A percentile compares a stretch with the other conserved stretches of the same genome.
Evolutionary conservation across 164 flowering plant genomes (phyloP).

Genomic region (Paratinospora sagittata): DNA sequence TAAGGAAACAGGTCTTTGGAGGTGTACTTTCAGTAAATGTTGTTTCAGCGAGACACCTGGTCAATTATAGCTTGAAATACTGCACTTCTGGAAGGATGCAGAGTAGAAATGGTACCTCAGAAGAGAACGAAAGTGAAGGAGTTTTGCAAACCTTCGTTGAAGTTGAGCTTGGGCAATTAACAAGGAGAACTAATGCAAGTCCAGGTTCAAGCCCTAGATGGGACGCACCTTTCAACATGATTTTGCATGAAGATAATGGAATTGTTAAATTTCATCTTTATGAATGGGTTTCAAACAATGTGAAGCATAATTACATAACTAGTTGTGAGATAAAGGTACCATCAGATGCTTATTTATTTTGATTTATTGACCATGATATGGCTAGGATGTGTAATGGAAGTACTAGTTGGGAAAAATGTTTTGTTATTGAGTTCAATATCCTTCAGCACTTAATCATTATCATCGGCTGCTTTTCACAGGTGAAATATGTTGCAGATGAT

Average conservation of each 20-base stretch:
- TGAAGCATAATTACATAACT: slow-evolving; percentile 66
- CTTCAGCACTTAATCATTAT: neutral
- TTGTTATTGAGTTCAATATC: neutral
- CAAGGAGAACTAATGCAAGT: slow-evolving; percentile 57
- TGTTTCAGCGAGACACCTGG: slow-evolving; percentile 53
- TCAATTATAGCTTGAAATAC: slow-evolving; percentile 33
- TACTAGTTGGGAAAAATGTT: neutral
- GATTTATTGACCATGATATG: neutral
- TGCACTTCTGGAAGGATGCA: slow-evolving; percentile 38
- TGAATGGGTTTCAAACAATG: slow-evolving; percentile 49
- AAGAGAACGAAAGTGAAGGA: slow-evolving; percentile 31
- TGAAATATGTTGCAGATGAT: slow-evolving; percentile 72
- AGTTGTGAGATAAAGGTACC: slow-evolving; percentile 86
- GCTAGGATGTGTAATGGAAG: neutral
- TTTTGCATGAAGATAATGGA: slow-evolving; percentile 67
- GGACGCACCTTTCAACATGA: slow-evolving; percentile 81
- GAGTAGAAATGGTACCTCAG: slow-evolving; percentile 21
- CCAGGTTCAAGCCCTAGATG: slow-evolving; percentile 63
- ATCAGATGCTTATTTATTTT: neutral
- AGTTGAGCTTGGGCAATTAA: slow-evolving; percentile 76
- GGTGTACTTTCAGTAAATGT: slow-evolving; percentile 69
- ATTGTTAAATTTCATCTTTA: slow-evolving; percentile 62
- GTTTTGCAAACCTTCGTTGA: slow-evolving; percentile 67
- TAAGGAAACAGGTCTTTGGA: slow-evolving; percentile 65
- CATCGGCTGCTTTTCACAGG: slow-evolving; percentile 33